Percentiles rank a stretch among this genome's conserved stretches.
Conservation (phyloP, 1,139 yeast species). For the Chernovozyma sophiae-reginae region DNA sequence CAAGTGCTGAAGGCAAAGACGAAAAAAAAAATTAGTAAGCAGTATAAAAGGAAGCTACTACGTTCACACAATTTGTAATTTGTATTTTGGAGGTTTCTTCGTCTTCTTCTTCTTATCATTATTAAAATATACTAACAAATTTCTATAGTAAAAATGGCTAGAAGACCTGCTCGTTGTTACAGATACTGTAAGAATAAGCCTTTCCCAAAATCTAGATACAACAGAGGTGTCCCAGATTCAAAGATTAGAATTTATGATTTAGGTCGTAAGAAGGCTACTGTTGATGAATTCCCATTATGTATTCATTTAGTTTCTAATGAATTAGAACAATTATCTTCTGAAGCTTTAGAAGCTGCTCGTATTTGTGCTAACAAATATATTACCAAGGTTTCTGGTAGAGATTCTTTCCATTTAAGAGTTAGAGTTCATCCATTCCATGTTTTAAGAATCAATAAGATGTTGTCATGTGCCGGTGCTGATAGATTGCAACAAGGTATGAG, state of each 20-base stretch:
- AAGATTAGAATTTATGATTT: slow-evolving; percentile 98
- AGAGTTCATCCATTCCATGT: slow-evolving; percentile 99
- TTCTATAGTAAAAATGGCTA: slow-evolving; percentile 80
- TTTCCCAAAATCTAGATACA: slow-evolving; percentile 99
- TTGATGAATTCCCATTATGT: slow-evolving; percentile 99
- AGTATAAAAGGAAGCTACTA: too few species aligned
- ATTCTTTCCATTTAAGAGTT: slow-evolving; percentile 99
- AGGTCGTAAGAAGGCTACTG: slow-evolving; percentile 99
- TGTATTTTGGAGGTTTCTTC: too few species aligned
- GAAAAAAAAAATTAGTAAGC: too few species aligned
- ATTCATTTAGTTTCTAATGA: slow-evolving; percentile 99
- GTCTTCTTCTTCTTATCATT: too few species aligned
- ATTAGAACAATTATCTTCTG: slow-evolving; percentile 97
- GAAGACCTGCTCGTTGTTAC: slow-evolving; percentile 99
- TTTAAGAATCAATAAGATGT: slow-evolving; percentile 99
- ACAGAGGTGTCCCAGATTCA: slow-evolving; percentile 99
- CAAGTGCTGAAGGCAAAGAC: too few species aligned
- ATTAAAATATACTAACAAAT: slow-evolving; percentile 12
- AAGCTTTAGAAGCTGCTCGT: slow-evolving; percentile 99
- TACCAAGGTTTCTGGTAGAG: slow-evolving; percentile 97
- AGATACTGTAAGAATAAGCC: slow-evolving; percentile 99
- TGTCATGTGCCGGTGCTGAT: slow-evolving; percentile 99
- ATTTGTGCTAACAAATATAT: slow-evolving; percentile 99
- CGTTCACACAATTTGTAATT: too few species aligned
- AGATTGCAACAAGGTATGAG: slow-evolving; percentile 99